These are phyloP conservation scores for Chrysosporium keratinophilum DNA, from an alignment of 2,329 filamentous ascomycete genomes.

Conservation along the genomic window DNA sequence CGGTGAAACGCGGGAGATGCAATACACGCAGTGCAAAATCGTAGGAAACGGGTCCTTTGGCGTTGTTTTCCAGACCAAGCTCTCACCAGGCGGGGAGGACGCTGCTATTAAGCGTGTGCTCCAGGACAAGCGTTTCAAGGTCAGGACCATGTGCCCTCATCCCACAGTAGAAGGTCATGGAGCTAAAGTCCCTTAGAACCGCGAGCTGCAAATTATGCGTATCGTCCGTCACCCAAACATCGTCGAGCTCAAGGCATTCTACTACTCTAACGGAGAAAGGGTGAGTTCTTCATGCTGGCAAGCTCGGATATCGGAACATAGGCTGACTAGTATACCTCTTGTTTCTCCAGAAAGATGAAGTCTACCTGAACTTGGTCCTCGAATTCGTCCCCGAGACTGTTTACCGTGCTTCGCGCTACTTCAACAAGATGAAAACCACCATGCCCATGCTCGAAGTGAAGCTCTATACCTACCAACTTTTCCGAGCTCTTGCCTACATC, in stretches of 20 bases:
- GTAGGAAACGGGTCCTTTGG: conserved; percentile 98
- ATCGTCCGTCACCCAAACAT: conserved; percentile 99
- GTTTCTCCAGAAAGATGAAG: conserved; percentile 74
- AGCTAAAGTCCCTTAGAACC: conserved; percentile 54
- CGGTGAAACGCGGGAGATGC: conserved; percentile 89
- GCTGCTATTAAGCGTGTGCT: conserved; percentile 98
- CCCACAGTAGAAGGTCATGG: not conserved
- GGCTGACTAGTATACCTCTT: not conserved
- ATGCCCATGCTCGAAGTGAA: conserved; percentile 99
- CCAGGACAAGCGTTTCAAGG: conserved; percentile 99
- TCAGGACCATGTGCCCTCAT: conserved; percentile 35
- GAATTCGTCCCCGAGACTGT: conserved; percentile 98
- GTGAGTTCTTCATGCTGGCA: conserved; percentile 45
- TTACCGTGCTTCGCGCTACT: conserved; percentile 94
- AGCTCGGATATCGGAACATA: not conserved
- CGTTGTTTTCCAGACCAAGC: conserved; percentile 97
- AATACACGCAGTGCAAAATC: conserved; percentile 99
- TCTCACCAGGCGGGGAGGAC: conserved; percentile 95
- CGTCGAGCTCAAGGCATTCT: conserved; percentile 97
- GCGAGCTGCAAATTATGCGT: conserved; percentile 98
- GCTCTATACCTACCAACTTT: conserved; percentile 98
- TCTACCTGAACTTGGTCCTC: conserved; percentile 95
- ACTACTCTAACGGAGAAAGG: conserved; percentile 97
- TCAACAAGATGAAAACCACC: conserved; percentile 99
- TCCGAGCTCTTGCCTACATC: conserved; percentile 95